A percentile compares a stretch with the other conserved stretches of the same genome.
These are phyloP conservation scores for Luffa aegyptiaca DNA, from an alignment of 306 rosid genomes.

Conservation along the genomic window DNA sequence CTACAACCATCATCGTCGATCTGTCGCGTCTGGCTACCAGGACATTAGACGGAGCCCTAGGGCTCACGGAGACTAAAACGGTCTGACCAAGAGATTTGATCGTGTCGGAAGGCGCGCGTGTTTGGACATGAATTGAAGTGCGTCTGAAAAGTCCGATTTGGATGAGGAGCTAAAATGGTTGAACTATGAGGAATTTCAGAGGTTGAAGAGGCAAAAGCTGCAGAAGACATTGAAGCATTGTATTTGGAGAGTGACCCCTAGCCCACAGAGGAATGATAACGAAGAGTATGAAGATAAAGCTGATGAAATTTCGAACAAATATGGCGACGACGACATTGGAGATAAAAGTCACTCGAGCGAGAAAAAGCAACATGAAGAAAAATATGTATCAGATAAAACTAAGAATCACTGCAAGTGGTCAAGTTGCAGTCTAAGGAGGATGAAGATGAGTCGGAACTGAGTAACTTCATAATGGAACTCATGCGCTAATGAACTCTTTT, in stretches of 20 bases:
- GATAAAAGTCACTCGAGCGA: conserved; percentile 15
- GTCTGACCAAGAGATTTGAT: too few species aligned
- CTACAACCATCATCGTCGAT: conserved; percentile 19
- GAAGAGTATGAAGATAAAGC: conserved; percentile 43
- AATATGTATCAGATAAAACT: conserved; percentile 14
- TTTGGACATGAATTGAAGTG: too few species aligned
- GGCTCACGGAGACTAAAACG: too few species aligned
- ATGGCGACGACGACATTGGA: conserved; percentile 6
- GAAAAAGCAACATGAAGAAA: conserved; percentile 20
- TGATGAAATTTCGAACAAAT: conserved; percentile 33
- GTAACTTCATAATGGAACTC: too few species aligned
- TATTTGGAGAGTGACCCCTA: too few species aligned
- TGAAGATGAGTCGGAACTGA: too few species aligned
- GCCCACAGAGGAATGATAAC: conserved; percentile 43
- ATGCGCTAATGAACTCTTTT: too few species aligned
- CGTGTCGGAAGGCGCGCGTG: too few species aligned
- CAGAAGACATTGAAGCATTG: conserved; percentile 59
- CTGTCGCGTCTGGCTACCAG: conserved; percentile 26
- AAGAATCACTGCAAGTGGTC: too few species aligned
- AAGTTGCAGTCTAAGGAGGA: too few species aligned
- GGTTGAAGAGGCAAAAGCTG: conserved; percentile 78
- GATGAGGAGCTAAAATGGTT: conserved; percentile 78
- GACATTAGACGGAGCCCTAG: conserved; percentile 40
- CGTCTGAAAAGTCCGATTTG: too few species aligned
- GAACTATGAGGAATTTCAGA: conserved; percentile 54